A percentile compares a stretch with the other conserved stretches of the same genome.
These are phyloP conservation scores for Petunia hybrid DNA, from an alignment of 305 asterid species.

Conservation along the genomic window DNA sequence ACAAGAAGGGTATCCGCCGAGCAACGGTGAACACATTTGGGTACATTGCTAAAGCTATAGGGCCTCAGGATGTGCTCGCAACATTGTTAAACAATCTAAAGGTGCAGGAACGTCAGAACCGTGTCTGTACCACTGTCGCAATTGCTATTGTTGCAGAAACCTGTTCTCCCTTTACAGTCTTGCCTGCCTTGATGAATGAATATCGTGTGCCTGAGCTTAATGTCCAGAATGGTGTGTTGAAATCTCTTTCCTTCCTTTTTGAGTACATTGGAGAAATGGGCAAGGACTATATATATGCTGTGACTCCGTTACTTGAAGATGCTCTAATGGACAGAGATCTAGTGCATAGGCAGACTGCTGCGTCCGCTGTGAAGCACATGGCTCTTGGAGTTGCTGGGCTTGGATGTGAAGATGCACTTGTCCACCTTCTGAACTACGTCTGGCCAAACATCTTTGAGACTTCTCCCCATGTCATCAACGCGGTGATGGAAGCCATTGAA, in stretches of 20 bases:
- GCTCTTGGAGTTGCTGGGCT: constrained; percentile 94
- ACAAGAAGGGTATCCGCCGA: constrained; percentile 94
- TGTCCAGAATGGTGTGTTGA: constrained; percentile 95
- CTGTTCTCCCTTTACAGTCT: constrained; percentile 90
- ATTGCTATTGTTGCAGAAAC: constrained; percentile 98
- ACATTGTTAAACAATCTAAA: constrained; percentile 88
- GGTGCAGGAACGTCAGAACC: constrained; percentile 97
- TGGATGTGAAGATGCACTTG: constrained; percentile 95
- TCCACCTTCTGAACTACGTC: constrained; percentile 83
- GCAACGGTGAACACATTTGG: constrained; percentile 97
- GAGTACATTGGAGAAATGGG: constrained; percentile 99
- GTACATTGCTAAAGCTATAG: constrained; percentile 94
- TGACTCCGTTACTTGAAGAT: constrained; percentile 91
- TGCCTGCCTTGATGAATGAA: constrained; percentile 95
- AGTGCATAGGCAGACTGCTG: constrained; percentile 95
- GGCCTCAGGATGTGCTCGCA: constrained; percentile 97
- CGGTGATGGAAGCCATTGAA: constrained; percentile 95
- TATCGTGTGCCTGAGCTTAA: constrained; percentile 96
- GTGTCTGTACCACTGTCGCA: constrained; percentile 97
- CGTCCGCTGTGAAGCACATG: constrained; percentile 96
- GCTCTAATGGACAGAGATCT: constrained; percentile 96
- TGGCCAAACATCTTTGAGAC: constrained; percentile 99
- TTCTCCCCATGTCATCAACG: constrained; percentile 95
- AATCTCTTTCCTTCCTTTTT: constrained; percentile 86
- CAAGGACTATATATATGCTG: constrained; percentile 93